Evolutionary conservation across 495 filamentous ascomycete species (phyloP).

Genomic region (Penicillium arizonense): DNA sequence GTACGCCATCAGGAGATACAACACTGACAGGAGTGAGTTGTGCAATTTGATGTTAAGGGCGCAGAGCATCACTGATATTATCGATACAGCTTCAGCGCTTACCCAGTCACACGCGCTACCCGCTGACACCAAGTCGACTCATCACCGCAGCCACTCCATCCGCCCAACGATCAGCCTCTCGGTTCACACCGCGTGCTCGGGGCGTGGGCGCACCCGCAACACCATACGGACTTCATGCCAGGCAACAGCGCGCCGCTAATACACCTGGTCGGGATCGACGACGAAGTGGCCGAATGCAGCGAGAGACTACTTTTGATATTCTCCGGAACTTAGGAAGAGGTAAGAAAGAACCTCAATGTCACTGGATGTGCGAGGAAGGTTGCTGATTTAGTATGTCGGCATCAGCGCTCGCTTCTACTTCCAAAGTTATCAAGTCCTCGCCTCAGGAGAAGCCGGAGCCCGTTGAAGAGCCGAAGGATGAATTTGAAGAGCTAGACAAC

Average conservation of each 20-base stretch:
- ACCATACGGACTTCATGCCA: constrained; percentile 69
- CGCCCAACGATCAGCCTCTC: constrained; percentile 34
- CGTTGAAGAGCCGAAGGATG: constrained; percentile 27
- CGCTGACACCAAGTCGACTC: constrained; percentile 40
- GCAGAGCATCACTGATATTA: constrained; percentile 1
- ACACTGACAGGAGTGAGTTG: constrained; percentile 32
- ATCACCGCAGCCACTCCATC: constrained; percentile 33
- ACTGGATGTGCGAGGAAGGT: neutral
- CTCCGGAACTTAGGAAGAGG: constrained; percentile 64
- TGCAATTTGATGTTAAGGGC: neutral
- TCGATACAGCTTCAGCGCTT: constrained; percentile 35
- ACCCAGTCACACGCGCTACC: constrained; percentile 33
- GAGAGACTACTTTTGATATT: constrained; percentile 74
- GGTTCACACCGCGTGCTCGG: constrained; percentile 36
- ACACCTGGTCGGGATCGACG: constrained; percentile 69
- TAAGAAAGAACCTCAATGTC: constrained; percentile 10
- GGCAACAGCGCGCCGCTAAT: constrained; percentile 72
- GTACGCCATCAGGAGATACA: constrained; percentile 32
- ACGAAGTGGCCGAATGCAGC: constrained; percentile 62
- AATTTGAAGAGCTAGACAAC: constrained; percentile 61
- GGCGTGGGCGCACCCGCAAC: constrained; percentile 53
- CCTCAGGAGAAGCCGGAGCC: constrained; percentile 38
- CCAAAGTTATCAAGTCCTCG: constrained; percentile 58
- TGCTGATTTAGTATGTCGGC: neutral
- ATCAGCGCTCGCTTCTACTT: constrained; percentile 56